phyloP scores from a whole-genome alignment of 2,329 filamentous ascomycete genomes.

The Calonectria crousiana region DNA sequence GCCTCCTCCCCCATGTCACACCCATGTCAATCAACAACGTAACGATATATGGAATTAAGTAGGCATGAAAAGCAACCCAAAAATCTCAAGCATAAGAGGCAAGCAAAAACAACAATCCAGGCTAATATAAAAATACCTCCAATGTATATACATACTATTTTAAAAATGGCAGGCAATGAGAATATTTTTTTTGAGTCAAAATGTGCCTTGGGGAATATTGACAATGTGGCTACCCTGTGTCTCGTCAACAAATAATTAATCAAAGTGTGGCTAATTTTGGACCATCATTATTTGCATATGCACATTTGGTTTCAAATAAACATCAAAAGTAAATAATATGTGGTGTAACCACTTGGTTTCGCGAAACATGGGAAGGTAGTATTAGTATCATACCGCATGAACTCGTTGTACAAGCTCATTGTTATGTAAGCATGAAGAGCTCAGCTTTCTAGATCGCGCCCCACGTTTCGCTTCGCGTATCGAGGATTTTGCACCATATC shows the following conservation, averaged over 20 bases:
- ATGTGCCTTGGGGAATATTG: neutral
- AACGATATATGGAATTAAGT: neutral
- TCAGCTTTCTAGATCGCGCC: neutral
- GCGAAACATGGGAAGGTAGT: neutral
- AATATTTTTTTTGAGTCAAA: neutral
- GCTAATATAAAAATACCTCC: neutral
- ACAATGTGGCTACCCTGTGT: neutral
- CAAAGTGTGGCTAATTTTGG: neutral
- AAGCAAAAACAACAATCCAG: neutral
- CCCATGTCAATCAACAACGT: neutral
- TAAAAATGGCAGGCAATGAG: neutral
- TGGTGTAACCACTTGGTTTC: conserved; percentile 6
- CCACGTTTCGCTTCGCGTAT: conserved; percentile 11
- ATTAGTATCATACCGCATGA: neutral
- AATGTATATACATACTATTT: neutral
- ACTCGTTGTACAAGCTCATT: neutral
- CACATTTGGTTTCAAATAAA: neutral
- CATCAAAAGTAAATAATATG: neutral
- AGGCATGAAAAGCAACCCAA: neutral
- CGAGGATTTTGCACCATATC: neutral
- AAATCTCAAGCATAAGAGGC: neutral
- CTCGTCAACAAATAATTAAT: neutral
- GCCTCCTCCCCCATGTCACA: neutral
- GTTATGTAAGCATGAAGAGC: conserved; percentile 14
- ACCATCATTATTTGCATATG: neutral